Percentiles rank a stretch among this genome's conserved stretches.
These are phyloP conservation scores for Cadophora sp. DNA, from an alignment of 2,329 filamentous ascomycete genomes.

Conservation along the genomic window DNA sequence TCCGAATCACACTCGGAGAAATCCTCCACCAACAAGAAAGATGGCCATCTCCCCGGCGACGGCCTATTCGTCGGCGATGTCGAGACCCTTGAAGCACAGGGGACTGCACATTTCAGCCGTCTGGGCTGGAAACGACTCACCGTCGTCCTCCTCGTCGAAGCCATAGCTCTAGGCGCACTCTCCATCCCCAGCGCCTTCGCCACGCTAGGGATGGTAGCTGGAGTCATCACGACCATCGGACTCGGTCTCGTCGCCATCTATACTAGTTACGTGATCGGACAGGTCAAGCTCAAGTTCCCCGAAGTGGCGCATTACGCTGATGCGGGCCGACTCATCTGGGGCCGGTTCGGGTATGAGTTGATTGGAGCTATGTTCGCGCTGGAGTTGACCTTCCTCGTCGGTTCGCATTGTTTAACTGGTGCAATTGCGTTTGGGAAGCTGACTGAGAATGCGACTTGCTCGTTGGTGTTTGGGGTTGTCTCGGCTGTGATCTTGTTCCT, in stretches of 20 bases:
- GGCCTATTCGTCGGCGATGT: constrained; percentile 29
- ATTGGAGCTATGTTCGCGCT: constrained; percentile 58
- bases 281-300: constrained; percentile 42
- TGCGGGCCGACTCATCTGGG: constrained; percentile 60
- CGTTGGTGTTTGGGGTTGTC: constrained; percentile 60
- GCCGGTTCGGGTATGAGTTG: constrained; percentile 57
- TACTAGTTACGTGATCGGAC: constrained; percentile 50
- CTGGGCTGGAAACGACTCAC: constrained; percentile 57
- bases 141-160: constrained; percentile 57
- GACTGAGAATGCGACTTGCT: constrained; percentile 60
- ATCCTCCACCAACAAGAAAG: constrained; percentile 18
- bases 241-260: constrained; percentile 50
- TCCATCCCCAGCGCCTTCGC: constrained; percentile 39
- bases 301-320: constrained; percentile 52
- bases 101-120: constrained; percentile 35
- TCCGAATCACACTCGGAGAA: constrained; percentile 16
- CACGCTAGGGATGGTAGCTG: constrained; percentile 40
- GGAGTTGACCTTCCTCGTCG: constrained; percentile 67
- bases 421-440: constrained; percentile 65
- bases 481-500: constrained; percentile 59
- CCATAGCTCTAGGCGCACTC: constrained; percentile 39
- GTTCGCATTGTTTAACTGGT: constrained; percentile 66
- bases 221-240: constrained; percentile 36
- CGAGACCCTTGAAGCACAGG: constrained; percentile 31
- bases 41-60: constrained; percentile 4